Evolutionary conservation across 208 protist genomes (phyloP).

Genomic region (Endotrypanum monterogeii): DNA sequence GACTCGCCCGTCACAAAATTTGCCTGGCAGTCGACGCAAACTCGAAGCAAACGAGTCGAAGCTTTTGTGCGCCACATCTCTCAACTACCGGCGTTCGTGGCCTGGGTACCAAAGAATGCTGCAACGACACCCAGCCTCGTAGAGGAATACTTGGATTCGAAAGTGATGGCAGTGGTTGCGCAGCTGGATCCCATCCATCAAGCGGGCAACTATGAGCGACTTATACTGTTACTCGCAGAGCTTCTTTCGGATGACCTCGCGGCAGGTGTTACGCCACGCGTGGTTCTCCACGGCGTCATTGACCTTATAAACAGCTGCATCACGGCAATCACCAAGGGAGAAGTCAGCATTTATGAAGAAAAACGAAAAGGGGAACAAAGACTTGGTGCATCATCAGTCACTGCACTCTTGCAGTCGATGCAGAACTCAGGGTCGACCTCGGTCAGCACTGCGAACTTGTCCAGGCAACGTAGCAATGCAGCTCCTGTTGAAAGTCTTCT

Average conservation of each 20-base stretch:
- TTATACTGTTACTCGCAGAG: conserved; percentile 53
- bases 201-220: conserved; percentile 32
- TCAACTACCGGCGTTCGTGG: conserved; percentile 22
- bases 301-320: conserved; percentile 13
- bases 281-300: conserved; percentile 61
- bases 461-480: neutral
- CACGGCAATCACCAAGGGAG: conserved; percentile 16
- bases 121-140: conserved; percentile 8
- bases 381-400: neutral
- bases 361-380: neutral
- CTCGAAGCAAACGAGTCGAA: conserved; percentile 10
- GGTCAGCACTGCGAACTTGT: neutral
- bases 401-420: neutral
- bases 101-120: conserved; percentile 5
- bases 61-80: conserved; percentile 25
- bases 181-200: conserved; percentile 25
- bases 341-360: neutral
- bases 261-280: conserved; percentile 61
- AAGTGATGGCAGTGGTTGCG: conserved; percentile 18
- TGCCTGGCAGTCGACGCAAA: neutral
- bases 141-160: conserved; percentile 22
- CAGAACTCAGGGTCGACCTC: neutral
- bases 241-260: conserved; percentile 54
- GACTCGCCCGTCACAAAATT: neutral
- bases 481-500: conserved; percentile 25